Evolutionary conservation across 495 filamentous ascomycete genomes (phyloP), one percentile per base, ranked within the genome.

Genomic region (Aspergillus sclerotiicarbonarius): DNA sequence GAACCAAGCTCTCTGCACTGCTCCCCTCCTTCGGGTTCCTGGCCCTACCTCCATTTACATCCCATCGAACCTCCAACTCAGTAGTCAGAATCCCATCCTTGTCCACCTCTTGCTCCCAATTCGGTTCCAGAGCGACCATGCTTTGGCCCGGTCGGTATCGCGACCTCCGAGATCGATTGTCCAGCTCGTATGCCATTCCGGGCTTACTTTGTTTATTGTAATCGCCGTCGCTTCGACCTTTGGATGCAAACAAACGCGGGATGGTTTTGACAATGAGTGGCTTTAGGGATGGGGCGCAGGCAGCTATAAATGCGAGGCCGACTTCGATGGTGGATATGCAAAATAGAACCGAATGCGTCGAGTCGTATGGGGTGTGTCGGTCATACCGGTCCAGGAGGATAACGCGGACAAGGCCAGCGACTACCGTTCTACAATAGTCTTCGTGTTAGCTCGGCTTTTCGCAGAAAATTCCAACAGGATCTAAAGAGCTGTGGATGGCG

Each of bases 241-340:
- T 45, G 39, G 49, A 39, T 15, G 54, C 56, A 25, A 61, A 64
- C 29, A 61, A 44, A 21, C 35, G 57, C 12, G 62, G 62, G 19
- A 61, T 30, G 32, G 61, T 32, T 19, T 58, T 58, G 15, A 45
- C 33, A 35, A 65, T 12, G 25, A 63, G 48, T 12, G 62, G 52
- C 18, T 65, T 62, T 18, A 65, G 54, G 12, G 65, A 50, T 6
- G 65, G 63, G 10, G 57, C 60, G 48, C 63, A 81, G n/a, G 77
- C 77, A 12, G 77, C 77, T 30, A 81, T 75, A 50, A 81, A 66
- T 2, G 76, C 76, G 2, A 82, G 61, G 58, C 80, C 78, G 9
- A 74, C 74, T 60, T 81, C 80, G 31, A 82, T 75, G 30, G 71
- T 78, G 0, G 76, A 80, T 3, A 72, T 74, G 16, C 74, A 71